A percentile compares a stretch with the other conserved stretches of the same genome.
These are phyloP conservation scores for Xylona heveae DNA, from an alignment of 495 filamentous ascomycete genomes.

Conservation along the genomic window DNA sequence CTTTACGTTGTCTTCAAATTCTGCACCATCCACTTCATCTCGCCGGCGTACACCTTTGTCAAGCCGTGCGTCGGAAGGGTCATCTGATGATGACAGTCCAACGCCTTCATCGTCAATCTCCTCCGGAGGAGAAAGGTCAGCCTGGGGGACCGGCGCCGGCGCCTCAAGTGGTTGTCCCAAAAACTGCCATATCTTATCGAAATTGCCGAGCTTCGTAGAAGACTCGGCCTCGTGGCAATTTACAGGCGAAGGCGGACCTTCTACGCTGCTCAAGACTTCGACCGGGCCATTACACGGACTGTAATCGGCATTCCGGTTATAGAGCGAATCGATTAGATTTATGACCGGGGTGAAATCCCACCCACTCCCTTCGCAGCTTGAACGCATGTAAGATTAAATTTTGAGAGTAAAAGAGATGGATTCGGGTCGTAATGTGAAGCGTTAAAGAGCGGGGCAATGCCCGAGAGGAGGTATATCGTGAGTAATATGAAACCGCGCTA, in stretches of 20 bases:
- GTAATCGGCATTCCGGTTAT: neutral
- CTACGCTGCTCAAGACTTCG: neutral
- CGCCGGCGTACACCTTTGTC: conserved; percentile 17
- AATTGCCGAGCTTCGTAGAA: conserved; percentile 17
- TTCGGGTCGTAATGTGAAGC: neutral
- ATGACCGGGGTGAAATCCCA: conserved; percentile 5
- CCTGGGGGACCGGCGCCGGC: no score
- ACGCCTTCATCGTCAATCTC: no score
- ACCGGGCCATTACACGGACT: neutral
- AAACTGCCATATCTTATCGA: conserved; percentile 19
- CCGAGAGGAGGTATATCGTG: no score
- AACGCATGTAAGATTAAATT: conserved; percentile 4
- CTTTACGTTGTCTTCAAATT: conserved; percentile 11
- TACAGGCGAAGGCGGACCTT: neutral
- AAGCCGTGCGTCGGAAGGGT: conserved; percentile 7
- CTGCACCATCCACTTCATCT: conserved; percentile 13
- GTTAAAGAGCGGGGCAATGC: neutral
- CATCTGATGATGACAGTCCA: no score
- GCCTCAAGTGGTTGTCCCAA: conserved; percentile 15
- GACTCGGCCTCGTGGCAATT: neutral
- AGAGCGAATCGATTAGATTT: conserved; percentile 2
- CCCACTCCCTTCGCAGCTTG: neutral
- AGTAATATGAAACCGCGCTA: no score
- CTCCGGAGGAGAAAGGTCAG: no score
- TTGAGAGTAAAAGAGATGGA: no score